phyloP scores from a whole-genome alignment of 2,329 filamentous ascomycete species.

The Monosporascus sp. region DNA sequence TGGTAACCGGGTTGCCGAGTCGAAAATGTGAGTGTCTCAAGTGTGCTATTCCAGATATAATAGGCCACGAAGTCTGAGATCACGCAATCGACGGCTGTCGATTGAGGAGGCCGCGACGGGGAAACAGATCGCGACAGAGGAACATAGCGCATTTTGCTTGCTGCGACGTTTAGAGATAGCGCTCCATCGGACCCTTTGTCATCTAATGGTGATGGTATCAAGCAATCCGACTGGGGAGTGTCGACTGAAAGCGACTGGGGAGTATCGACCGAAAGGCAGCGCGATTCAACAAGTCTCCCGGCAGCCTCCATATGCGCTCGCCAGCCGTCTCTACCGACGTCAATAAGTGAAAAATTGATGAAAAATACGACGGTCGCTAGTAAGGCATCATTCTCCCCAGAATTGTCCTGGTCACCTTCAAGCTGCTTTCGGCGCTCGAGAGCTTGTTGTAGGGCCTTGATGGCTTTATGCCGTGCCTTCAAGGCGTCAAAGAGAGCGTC shows the following conservation, averaged over 20 bases:
- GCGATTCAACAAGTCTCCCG: slow-evolving; percentile 29
- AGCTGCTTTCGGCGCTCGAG: slow-evolving; percentile 22
- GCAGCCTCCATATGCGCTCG: slow-evolving; percentile 41
- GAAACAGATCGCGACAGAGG: background rate
- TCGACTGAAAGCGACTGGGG: background rate
- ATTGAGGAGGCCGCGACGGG: background rate
- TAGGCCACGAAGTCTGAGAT: slow-evolving; percentile 38
- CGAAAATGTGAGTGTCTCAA: slow-evolving; percentile 34
- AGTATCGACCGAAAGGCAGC: background rate
- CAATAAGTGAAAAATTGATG: slow-evolving; percentile 46
- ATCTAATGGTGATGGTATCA: background rate
- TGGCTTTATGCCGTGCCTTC: slow-evolving; percentile 40
- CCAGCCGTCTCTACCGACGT: slow-evolving; percentile 40
- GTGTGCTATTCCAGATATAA: slow-evolving; percentile 24
- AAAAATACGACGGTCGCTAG: slow-evolving; percentile 46
- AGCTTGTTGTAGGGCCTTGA: slow-evolving; percentile 35
- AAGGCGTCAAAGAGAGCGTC: slow-evolving; percentile 41
- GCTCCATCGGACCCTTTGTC: background rate
- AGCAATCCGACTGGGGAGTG: too few species aligned
- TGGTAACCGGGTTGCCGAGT: slow-evolving; percentile 32
- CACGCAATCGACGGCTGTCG: slow-evolving; percentile 34
- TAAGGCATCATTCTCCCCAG: slow-evolving; percentile 39
- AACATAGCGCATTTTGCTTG: background rate
- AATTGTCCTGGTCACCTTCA: slow-evolving; percentile 22
- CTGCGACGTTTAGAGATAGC: background rate